Conservation (phyloP, 148 eudicot species). For the Camellia japonica region DNA sequence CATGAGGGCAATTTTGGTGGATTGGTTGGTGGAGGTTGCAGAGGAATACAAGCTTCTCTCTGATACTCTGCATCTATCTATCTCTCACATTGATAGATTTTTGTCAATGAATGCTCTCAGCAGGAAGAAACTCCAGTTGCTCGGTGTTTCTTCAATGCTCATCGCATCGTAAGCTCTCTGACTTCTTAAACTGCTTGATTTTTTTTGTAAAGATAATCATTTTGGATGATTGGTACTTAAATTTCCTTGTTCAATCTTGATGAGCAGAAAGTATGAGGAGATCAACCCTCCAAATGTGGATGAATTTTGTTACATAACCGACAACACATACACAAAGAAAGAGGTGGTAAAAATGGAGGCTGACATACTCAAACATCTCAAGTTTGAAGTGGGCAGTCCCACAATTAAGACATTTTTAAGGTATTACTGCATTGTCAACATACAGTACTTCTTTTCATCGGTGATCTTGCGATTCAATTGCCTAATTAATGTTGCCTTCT, state of each 20-base stretch:
- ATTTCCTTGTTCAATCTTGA: background rate
- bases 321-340: conserved; percentile 73
- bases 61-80: conserved; percentile 66
- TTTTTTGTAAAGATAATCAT: background rate
- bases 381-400: conserved; percentile 74
- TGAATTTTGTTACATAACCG: conserved; percentile 78
- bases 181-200: background rate
- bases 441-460: background rate
- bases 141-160: conserved; percentile 92
- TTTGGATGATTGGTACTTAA: conserved; percentile 7
- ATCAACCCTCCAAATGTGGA: conserved; percentile 73
- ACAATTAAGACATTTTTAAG: conserved; percentile 75
- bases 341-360: conserved; percentile 91
- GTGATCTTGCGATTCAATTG: background rate
- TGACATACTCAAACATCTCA: conserved; percentile 62
- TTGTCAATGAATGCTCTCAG: conserved; percentile 57
- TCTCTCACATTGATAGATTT: conserved; percentile 74
- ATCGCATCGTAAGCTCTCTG: conserved; percentile 78
- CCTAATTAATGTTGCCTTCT: conserved; percentile 10
- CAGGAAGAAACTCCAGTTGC: conserved; percentile 76
- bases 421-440: conserved; percentile 25
- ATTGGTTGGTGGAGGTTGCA: conserved; percentile 95
- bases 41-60: conserved; percentile 87
- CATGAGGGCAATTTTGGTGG: conserved; percentile 87
- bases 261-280: conserved; percentile 80